Base-by-base conservation (phyloP, 148 eudicot species). In the Silene latifolia region DNA sequence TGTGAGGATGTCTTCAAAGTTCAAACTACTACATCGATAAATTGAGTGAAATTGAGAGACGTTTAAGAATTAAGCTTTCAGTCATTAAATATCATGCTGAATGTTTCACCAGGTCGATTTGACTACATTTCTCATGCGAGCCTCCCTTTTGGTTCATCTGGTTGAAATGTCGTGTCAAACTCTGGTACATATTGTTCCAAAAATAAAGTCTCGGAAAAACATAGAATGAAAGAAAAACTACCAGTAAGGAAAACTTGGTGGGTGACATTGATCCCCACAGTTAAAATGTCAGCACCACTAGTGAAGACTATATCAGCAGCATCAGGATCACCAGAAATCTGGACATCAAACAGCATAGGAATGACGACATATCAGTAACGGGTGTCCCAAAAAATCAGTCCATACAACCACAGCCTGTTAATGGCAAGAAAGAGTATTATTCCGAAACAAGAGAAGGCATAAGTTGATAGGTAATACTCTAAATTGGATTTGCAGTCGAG, bases 311-410 rank as follows among this genome's bases (percentile, higher is more conserved):
- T 81, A 82, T 95, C 99, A 53, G 96, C 97, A 62, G 99, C 96
- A 57, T 95, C 96, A 76, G 99, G 99, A 80, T 95, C 99, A 72
- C 99, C 97, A 78, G 86, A 90, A 71, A 95, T 88, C 99, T 95
- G 84, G 69, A 74, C 57, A 70, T 42, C 17, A 32, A 63, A 75
- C 51, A 53, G 47, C 10, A 13, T 48, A 57, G 20, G 25, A 5
- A 19, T 18, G 62, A 68, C 8, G 62, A 19, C 56, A 56, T 60
- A 71, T 11, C 51, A 71, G 35, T 20, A 21, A 29, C 15, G 54
- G 9, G 67, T 8, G 13, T 24, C 21, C 54, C 51, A 23, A 48
- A 63, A 9, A 35, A 66, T 66, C 69, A 35, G 56, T 15, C 4
- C 4, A 15, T 51, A 51, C 17, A 51, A 13, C 56, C 5, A 15